phyloP scores from a whole-genome alignment of 257 asterid genomes.

The Scutellaria galericulata region DNA sequence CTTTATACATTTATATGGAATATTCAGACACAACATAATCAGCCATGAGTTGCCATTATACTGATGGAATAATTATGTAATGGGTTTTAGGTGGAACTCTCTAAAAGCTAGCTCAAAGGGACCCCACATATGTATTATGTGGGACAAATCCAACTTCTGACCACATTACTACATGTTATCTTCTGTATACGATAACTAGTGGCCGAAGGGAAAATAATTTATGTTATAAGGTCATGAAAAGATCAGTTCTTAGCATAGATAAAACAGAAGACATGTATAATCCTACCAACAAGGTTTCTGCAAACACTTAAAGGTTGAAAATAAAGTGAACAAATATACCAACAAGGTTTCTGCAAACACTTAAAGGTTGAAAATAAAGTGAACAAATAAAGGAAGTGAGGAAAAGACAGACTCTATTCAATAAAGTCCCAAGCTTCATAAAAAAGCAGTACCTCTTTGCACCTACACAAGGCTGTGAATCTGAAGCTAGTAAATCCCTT shows the following conservation, averaged over 20 bases:
- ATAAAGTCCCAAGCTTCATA: not conserved
- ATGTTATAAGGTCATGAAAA: not conserved
- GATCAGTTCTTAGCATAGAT: not conserved
- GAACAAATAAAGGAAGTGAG: not conserved
- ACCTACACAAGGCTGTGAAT: conserved; percentile 55
- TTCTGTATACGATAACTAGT: too few species aligned
- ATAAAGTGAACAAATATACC: not conserved
- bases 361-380: not conserved
- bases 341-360: not conserved
- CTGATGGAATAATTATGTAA: too few species aligned
- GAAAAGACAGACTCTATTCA: not conserved
- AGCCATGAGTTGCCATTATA: not conserved
- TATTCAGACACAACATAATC: not conserved
- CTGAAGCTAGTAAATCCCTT: conserved; percentile 73
- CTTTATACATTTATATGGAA: not conserved
- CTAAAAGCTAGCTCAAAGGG: too few species aligned
- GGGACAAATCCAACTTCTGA: conserved; percentile 3
- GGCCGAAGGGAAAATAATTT: too few species aligned
- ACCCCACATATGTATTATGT: too few species aligned
- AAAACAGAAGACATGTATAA: not conserved
- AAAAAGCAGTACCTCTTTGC: conserved; percentile 61
- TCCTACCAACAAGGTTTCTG: not conserved
- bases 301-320: too few species aligned
- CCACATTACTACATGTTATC: not conserved
- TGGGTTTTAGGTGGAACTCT: too few species aligned